Percentiles rank a stretch among this genome's conserved stretches.
Evolutionary conservation across 1,139 yeast species (phyloP).

Genomic region (Lodderomyces elongisporus): DNA sequence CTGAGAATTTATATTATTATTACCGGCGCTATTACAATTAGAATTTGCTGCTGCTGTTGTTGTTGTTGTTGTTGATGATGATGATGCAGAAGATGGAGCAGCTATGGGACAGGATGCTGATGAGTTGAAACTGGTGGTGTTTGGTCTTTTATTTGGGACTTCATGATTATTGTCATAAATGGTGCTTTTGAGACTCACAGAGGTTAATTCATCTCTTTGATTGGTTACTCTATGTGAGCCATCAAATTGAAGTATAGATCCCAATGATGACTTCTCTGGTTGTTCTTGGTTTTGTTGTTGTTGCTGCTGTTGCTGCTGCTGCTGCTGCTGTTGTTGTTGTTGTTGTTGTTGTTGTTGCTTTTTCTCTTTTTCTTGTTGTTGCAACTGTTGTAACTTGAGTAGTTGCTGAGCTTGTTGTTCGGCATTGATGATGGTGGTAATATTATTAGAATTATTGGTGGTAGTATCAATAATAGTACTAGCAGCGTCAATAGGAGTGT

Average conservation of each 20-base stretch:
- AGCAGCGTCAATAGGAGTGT: no score
- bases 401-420: slow-evolving; percentile 10
- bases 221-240: not conserved
- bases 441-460: no score
- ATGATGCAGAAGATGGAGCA: no score
- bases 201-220: not conserved
- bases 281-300: slow-evolving; percentile 2
- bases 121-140: not conserved
- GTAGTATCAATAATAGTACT: no score
- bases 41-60: not conserved
- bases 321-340: slow-evolving; percentile 2
- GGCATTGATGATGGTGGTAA: not conserved
- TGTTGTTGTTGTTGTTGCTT: slow-evolving; percentile 1
- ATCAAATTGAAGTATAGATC: not conserved
- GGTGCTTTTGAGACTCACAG: not conserved
- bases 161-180: slow-evolving; percentile 2
- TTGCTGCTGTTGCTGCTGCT: slow-evolving; percentile 2
- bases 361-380: slow-evolving; percentile 4
- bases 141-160: slow-evolving; percentile 1
- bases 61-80: slow-evolving; percentile 1
- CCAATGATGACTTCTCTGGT: not conserved
- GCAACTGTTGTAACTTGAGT: slow-evolving; percentile 9
- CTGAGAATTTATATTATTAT: not conserved
- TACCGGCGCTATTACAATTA: not conserved
- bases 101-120: not conserved